Conservation (phyloP, 1,139 yeast species). For the Sporopachydermia cereana region DNA sequence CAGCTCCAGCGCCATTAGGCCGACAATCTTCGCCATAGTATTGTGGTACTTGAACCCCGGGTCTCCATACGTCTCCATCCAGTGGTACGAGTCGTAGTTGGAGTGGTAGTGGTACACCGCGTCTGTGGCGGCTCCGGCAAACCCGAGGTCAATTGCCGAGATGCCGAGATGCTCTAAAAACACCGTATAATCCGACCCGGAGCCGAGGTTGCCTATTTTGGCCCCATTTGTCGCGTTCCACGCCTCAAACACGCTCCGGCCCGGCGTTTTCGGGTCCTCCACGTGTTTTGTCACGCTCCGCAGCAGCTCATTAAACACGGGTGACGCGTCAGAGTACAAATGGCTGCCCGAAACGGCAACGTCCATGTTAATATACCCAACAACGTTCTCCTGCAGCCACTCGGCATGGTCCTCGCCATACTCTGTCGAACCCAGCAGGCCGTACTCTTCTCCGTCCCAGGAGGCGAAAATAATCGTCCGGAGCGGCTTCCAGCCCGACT, state of each 20-base stretch:
- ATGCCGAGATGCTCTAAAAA: constrained; percentile 58
- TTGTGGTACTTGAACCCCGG: constrained; percentile 47
- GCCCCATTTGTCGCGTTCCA: constrained; percentile 13
- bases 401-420: constrained; percentile 47
- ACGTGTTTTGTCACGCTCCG: constrained; percentile 30
- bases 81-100: constrained; percentile 52
- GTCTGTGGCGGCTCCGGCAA: constrained; percentile 28
- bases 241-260: constrained; percentile 15
- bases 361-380: constrained; percentile 54
- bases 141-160: constrained; percentile 50
- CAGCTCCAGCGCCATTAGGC: constrained; percentile 35
- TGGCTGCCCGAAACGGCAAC: constrained; percentile 44
- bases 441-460: constrained; percentile 72
- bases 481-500: constrained; percentile 50
- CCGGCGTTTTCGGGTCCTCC: constrained; percentile 12
- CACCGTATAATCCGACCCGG: constrained; percentile 60
- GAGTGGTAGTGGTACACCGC: constrained; percentile 61
- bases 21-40: constrained; percentile 39
- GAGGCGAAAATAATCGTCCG: constrained; percentile 50
- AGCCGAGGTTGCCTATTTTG: constrained; percentile 37
- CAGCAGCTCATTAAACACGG: constrained; percentile 35
- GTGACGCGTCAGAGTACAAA: constrained; percentile 38
- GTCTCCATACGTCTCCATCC: constrained; percentile 53
- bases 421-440: constrained; percentile 55
- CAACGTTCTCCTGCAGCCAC: constrained; percentile 32